Evolutionary conservation across 495 filamentous ascomycete genomes (phyloP), one percentile per base, ranked within the genome.

Genomic region (Opeltia flavorubescens): DNA sequence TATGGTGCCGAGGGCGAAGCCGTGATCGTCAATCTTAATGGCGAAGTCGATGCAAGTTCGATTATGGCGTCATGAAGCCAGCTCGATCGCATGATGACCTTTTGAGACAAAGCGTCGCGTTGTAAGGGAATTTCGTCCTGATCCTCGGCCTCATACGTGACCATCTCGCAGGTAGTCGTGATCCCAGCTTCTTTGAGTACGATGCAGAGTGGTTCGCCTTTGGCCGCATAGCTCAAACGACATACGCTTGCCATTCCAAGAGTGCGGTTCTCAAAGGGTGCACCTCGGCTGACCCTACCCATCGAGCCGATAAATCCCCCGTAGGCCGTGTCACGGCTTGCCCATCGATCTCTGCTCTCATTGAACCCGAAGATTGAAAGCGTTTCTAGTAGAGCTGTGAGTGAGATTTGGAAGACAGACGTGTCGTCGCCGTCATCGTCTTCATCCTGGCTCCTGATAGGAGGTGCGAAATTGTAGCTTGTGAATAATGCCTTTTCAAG

Each of bases 291-390:
- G 35, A 66, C 60, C 17, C 69, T 65, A 26, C 74, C 71, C 23
- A 64, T 59, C 15, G 66, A 59, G 43, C 71, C 71, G 44, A 72
- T 65, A 49, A 72, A 72, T 61, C 66, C 68, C 40, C 62, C 66
- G 54, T 74, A 74, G 1, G 65, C 60, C 49, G 76, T 70, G 34
- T 76, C 72, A 18, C 69, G 59, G 52, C 68, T 75, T 24, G 71
- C 45, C 55, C 55, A 58, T 26, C 52, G 64, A 44, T 76, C 71
- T 28, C 70, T 64, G n/a, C 75, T 58, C 53, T 94, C 86, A 36
- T 78, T 78, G 49, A 86, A 75, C 40, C 84, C 83, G 58, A 96
- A 89, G 33, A 98, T 95, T 55, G 94, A 89, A 24, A 98, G 71
- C 7, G 88, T 94, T 67, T 98, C 91, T 35, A 98, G 75, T 7